Evolutionary conservation across 1,284 basidiomycete species (phyloP), one percentile per base, ranked within the genome.

Genomic region (Marasmius fiardii): DNA sequence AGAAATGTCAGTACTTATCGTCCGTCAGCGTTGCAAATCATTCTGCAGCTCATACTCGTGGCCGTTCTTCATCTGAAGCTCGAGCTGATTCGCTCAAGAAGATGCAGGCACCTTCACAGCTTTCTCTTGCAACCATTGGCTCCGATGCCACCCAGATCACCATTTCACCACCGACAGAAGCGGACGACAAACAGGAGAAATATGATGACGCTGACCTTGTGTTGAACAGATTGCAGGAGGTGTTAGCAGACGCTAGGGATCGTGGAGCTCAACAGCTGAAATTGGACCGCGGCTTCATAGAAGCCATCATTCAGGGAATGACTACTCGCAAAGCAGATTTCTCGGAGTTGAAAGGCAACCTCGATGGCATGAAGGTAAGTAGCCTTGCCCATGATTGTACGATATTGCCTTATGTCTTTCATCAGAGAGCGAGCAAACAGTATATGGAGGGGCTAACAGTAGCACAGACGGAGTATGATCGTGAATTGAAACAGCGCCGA

Each of bases 381-480:
- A 12, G 24, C 24, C 21, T 23, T 24, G 41, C 20, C 18, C 21
- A 4, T 43, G n/a, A 24, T 39, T 12, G 51, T 21, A 31, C 34
- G 16, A 33, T 20, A 10, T 37, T 33, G 44, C 26, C 58, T 60
- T 16, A 50, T 39, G 26, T 51, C 34, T 58, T 48, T 44, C 12
- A 7, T 33, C 66, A 94, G 92, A 78, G 93, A 53, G 83, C 88
- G 45, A 96, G 93, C 68, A 91, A 92, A 66, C 91, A 93, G 64
- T 95, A 93, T 62, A 91, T 95, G 56, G 91, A 95, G 61, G 95
- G 96, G 14, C 77, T 98, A 54, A 89, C 88, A 0, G 91, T 95
- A 41, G 95, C 96, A 1, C 91, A 94, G 61, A 88, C 90, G 52
- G 95, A 98, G 69, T 98, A 95, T 67, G 94, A 97, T 68, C 85